Evolutionary conservation across 2,329 filamentous ascomycete genomes (phyloP).

Genomic region (Alternaria sp.): DNA sequence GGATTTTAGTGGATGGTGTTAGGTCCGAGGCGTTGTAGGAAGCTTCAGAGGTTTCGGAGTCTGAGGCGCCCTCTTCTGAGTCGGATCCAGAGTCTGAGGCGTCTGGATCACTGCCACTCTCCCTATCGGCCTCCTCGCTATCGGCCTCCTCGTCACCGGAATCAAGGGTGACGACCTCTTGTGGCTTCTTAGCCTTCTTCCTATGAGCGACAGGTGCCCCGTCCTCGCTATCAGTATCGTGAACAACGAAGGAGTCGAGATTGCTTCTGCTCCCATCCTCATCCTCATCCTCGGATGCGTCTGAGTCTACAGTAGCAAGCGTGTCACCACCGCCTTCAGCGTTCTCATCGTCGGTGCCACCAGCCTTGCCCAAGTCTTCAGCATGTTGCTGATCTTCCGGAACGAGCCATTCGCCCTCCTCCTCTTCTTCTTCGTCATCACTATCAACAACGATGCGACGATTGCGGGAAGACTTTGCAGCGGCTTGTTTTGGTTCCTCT

Average conservation of each 20-base stretch:
- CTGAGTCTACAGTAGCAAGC: constrained; percentile 75
- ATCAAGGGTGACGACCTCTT: constrained; percentile 65
- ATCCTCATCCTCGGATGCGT: constrained; percentile 67
- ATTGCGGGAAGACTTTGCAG: constrained; percentile 36
- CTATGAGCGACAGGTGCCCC: constrained; percentile 44
- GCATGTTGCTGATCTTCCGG: constrained; percentile 69
- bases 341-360: constrained; percentile 87
- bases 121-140: constrained; percentile 53
- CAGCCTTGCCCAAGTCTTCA: constrained; percentile 74
- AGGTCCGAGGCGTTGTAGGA: constrained; percentile 58
- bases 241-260: constrained; percentile 48
- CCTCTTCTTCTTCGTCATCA: constrained; percentile 69
- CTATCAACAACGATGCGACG: constrained; percentile 67
- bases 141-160: constrained; percentile 52
- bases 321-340: constrained; percentile 86
- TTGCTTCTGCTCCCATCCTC: constrained; percentile 55
- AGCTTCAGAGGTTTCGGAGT: constrained; percentile 55
- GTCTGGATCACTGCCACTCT: constrained; percentile 52
- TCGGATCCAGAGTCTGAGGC: constrained; percentile 41
- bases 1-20: constrained; percentile 87
- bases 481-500: constrained; percentile 19
- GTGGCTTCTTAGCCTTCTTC: constrained; percentile 45
- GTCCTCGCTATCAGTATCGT: constrained; percentile 52
- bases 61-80: constrained; percentile 45
- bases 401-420: constrained; percentile 83